phyloP scores from a whole-genome alignment of 2,329 filamentous ascomycete species.

The Leptodontidium sp. region DNA sequence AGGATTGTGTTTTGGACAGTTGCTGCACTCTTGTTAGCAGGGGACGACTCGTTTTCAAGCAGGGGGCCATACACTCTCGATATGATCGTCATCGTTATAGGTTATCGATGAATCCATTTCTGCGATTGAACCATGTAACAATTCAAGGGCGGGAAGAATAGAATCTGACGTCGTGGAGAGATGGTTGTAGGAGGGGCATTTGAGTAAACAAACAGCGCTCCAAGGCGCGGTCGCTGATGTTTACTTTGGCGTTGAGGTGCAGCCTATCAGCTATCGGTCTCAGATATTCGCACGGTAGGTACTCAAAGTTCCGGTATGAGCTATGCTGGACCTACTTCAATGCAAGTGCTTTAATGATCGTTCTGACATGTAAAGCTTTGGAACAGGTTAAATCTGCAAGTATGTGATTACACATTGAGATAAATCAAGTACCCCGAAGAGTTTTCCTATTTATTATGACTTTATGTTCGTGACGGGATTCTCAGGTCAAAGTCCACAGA shows the following conservation, averaged over 20 bases:
- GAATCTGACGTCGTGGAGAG: not conserved
- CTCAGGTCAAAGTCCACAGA: too few species aligned
- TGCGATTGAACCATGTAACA: conserved; percentile 15
- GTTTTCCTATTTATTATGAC: too few species aligned
- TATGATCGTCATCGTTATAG: conserved; percentile 41
- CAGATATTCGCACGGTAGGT: not conserved
- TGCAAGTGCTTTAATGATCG: too few species aligned
- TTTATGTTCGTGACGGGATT: too few species aligned
- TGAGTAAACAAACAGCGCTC: conserved; percentile 16
- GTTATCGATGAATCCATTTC: conserved; percentile 44
- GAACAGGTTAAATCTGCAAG: too few species aligned
- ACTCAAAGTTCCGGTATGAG: not conserved
- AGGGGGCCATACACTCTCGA: conserved; percentile 39
- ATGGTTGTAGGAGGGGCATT: not conserved
- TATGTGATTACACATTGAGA: too few species aligned
- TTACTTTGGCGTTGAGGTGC: conserved; percentile 3
- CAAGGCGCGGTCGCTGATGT: not conserved
- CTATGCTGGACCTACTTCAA: not conserved
- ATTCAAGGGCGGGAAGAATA: conserved; percentile 20
- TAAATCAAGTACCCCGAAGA: too few species aligned
- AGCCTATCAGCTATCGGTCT: not conserved
- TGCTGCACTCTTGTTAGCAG: conserved; percentile 39
- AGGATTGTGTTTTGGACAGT: conserved; percentile 47
- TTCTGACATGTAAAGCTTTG: too few species aligned
- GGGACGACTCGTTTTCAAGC: not conserved